Conservation (phyloP, 768 basidiomycete species). For the Pleurotus tuoliensis region DNA sequence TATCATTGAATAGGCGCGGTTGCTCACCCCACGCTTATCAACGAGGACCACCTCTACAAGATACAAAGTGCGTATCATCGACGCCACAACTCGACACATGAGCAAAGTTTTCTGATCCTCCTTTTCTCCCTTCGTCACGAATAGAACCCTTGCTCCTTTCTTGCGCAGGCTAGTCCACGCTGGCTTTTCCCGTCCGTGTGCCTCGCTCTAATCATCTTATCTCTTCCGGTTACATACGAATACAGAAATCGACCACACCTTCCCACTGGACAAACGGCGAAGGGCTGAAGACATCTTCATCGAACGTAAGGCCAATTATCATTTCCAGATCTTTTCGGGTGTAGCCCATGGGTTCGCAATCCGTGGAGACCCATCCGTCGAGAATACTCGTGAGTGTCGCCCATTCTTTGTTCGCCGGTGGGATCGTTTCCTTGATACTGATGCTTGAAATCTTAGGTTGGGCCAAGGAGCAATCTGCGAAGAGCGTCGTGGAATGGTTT, state of each 20-base stretch:
- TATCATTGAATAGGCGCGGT: constrained; percentile 39
- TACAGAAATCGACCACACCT: constrained; percentile 51
- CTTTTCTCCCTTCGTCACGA: too few relatives aligned
- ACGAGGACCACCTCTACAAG: constrained; percentile 42
- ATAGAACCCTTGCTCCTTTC: constrained; percentile 52
- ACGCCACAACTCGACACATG: neutral
- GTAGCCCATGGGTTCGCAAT: constrained; percentile 46
- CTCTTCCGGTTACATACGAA: neutral
- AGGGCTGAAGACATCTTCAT: constrained; percentile 54
- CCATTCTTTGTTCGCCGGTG: neutral
- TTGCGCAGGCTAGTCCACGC: constrained; percentile 41
- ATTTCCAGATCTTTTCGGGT: constrained; percentile 55
- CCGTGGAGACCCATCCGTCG: constrained; percentile 39
- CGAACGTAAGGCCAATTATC: constrained; percentile 46
- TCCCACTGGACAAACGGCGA: constrained; percentile 48
- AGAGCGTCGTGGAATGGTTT: constrained; percentile 49
- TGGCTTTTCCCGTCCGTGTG: neutral
- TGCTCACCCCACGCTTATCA: constrained; percentile 50
- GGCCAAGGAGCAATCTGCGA: constrained; percentile 58
- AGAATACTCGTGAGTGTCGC: constrained; percentile 30
- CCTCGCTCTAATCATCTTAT: too few relatives aligned
- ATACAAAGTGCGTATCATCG: constrained; percentile 35
- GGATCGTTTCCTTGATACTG: neutral
- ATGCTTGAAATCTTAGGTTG: constrained; percentile 36
- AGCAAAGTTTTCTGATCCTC: neutral